Conservation (phyloP, 139 green algal species). For the Chlorella sp. region DNA sequence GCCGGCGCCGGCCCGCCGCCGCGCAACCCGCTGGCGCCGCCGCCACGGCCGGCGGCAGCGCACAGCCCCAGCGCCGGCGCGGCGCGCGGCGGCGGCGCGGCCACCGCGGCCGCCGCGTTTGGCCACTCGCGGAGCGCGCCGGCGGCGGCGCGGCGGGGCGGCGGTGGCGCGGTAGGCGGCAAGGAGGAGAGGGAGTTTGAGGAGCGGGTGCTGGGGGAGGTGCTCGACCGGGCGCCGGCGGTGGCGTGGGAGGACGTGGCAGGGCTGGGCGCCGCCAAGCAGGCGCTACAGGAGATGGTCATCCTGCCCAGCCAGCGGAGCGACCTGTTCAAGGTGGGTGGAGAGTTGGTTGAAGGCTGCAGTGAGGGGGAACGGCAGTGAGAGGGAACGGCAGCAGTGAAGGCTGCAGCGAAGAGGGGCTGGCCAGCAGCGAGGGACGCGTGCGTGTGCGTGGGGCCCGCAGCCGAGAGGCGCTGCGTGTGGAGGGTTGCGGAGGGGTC, state of each 20-base stretch:
- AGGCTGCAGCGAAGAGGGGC: no score
- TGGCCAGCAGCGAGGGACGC: no score
- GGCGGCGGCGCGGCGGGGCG: conserved; percentile 41
- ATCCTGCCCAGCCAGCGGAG: conserved; percentile 67
- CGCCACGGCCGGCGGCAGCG: neutral
- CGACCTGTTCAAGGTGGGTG: conserved; percentile 77
- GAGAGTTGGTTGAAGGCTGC: no score
- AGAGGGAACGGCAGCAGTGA: no score
- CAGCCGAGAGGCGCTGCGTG: no score
- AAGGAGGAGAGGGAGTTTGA: conserved; percentile 17
- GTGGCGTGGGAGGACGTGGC: conserved; percentile 76
- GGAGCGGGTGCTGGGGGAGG: conserved; percentile 57
- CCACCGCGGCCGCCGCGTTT: conserved; percentile 4
- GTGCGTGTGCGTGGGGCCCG: no score
- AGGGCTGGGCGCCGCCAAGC: conserved; percentile 68
- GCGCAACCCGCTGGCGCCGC: neutral
- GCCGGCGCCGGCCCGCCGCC: neutral
- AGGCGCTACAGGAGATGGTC: conserved; percentile 77
- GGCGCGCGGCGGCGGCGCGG: neutral
- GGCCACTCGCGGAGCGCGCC: conserved; percentile 25
- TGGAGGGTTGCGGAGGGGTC: no score
- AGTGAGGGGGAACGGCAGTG: no score
- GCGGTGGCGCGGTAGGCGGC: no score
- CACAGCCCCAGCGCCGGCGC: neutral
- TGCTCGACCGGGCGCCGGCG: conserved; percentile 57